Evolutionary conservation across 2,329 filamentous ascomycete species (phyloP).

Genomic region (Amauroascus verrucosus): DNA sequence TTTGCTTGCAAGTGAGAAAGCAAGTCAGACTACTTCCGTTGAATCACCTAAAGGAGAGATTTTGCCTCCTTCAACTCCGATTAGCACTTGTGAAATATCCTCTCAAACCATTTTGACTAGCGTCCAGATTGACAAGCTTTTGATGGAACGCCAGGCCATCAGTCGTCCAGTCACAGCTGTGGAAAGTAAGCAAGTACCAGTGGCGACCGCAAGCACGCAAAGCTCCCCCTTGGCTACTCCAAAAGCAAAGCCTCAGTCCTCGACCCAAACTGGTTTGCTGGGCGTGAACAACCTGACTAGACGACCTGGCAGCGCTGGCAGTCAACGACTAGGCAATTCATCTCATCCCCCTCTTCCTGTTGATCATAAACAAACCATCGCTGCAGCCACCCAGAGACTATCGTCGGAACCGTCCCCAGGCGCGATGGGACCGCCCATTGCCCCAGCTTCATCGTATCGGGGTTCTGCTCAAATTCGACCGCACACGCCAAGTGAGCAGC

Average conservation of each 20-base stretch:
- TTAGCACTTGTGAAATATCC: conserved; percentile 55
- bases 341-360: conserved; percentile 62
- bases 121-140: conserved; percentile 65
- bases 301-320: conserved; percentile 64
- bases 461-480: conserved; percentile 43
- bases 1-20: not conserved
- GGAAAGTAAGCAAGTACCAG: conserved; percentile 25
- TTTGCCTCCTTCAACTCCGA: conserved; percentile 16
- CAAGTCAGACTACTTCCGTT: not conserved
- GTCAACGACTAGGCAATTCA: conserved; percentile 45
- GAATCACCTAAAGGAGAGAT: not conserved
- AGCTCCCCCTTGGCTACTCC: conserved; percentile 31
- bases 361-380: conserved; percentile 76
- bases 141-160: conserved; percentile 43
- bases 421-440: conserved; percentile 72
- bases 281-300: conserved; percentile 25
- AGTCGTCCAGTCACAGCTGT: conserved; percentile 27
- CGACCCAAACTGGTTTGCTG: conserved; percentile 27
- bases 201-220: conserved; percentile 2
- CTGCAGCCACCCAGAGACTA: conserved; percentile 58
- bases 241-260: conserved; percentile 25
- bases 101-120: conserved; percentile 80
- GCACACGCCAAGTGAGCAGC: conserved; percentile 49
- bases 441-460: conserved; percentile 66
- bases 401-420: conserved; percentile 37